Conservation (phyloP, 345 rosid species). For the Corchorus olitorius region DNA sequence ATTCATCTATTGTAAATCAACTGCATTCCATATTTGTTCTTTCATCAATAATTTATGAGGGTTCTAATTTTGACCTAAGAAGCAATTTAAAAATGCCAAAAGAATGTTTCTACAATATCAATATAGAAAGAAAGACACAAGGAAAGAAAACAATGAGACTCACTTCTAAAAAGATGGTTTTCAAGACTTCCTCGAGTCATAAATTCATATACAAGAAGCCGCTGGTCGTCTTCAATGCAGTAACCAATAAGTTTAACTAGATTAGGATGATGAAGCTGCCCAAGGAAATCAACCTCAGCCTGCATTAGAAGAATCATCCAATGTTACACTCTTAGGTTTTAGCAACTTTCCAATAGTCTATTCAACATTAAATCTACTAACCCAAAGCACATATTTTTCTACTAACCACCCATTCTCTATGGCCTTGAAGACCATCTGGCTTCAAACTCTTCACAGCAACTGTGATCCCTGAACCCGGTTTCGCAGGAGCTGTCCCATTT, state of each 20-base stretch:
- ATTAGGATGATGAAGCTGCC: slow-evolving; percentile 92
- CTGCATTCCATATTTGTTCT: neutral
- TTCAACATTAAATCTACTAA: slow-evolving; percentile 39
- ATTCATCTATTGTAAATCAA: neutral
- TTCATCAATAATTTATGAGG: neutral
- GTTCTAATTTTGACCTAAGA: neutral
- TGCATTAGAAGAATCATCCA: slow-evolving; percentile 38
- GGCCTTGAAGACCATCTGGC: slow-evolving; percentile 91
- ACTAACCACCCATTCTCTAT: slow-evolving; percentile 90
- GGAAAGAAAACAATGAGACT: slow-evolving; percentile 30
- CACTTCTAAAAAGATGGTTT: slow-evolving; percentile 97
- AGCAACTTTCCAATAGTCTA: slow-evolving; percentile 21
- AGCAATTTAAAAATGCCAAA: neutral
- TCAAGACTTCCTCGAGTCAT: slow-evolving; percentile 98
- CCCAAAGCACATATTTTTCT: slow-evolving; percentile 43
- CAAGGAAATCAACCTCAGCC: slow-evolving; percentile 95
- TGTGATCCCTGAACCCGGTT: slow-evolving; percentile 81
- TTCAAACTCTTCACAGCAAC: slow-evolving; percentile 88
- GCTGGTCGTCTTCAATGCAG: slow-evolving; percentile 92
- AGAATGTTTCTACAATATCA: neutral
- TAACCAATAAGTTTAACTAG: slow-evolving; percentile 90
- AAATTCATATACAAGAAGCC: slow-evolving; percentile 92
- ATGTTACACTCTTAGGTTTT: slow-evolving; percentile 21
- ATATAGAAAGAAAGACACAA: neutral
- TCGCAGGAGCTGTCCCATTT: slow-evolving; percentile 77